phyloP scores from a whole-genome alignment of 192 early-diverging fungal species.

The Thoreauomyces humboldtii region DNA sequence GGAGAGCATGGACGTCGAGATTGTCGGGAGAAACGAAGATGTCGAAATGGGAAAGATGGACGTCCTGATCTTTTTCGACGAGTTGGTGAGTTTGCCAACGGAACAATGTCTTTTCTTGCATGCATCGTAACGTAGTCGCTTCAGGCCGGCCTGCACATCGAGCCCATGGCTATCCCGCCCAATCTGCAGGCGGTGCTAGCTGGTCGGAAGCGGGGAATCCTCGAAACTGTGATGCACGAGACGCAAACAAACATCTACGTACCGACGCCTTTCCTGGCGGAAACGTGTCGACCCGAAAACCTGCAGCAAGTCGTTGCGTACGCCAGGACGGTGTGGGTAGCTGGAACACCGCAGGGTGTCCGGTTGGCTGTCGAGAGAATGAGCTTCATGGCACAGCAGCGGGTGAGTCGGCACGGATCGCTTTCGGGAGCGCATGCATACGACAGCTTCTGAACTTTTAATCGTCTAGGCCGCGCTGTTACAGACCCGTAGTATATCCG shows the following conservation, averaged over 20 bases:
- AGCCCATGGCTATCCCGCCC: slow-evolving; percentile 38
- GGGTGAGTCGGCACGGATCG: too few species aligned
- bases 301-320: slow-evolving; percentile 29
- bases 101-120: too few species aligned
- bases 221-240: slow-evolving; percentile 67
- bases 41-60: slow-evolving; percentile 47
- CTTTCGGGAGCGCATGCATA: too few species aligned
- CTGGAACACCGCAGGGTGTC: slow-evolving; percentile 54
- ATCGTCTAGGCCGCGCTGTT: too few species aligned
- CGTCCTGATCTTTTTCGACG: slow-evolving; percentile 34
- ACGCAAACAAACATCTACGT: slow-evolving; percentile 71
- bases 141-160: slow-evolving; percentile 43
- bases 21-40: slow-evolving; percentile 44
- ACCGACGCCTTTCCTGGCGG: slow-evolving; percentile 54
- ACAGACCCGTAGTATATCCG: not conserved
- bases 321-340: slow-evolving; percentile 61
- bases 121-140: too few species aligned
- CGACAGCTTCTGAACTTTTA: too few species aligned
- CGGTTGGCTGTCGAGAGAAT: slow-evolving; percentile 50
- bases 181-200: slow-evolving; percentile 67
- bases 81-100: slow-evolving; percentile 33
- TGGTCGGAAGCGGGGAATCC: slow-evolving; percentile 56
- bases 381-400: too few species aligned
- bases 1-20: slow-evolving; percentile 51
- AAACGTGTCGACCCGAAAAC: slow-evolving; percentile 12